These are phyloP conservation scores for Chrysanthemum makinoi DNA, from an alignment of 129 eudicot species.

Conservation along the genomic window DNA sequence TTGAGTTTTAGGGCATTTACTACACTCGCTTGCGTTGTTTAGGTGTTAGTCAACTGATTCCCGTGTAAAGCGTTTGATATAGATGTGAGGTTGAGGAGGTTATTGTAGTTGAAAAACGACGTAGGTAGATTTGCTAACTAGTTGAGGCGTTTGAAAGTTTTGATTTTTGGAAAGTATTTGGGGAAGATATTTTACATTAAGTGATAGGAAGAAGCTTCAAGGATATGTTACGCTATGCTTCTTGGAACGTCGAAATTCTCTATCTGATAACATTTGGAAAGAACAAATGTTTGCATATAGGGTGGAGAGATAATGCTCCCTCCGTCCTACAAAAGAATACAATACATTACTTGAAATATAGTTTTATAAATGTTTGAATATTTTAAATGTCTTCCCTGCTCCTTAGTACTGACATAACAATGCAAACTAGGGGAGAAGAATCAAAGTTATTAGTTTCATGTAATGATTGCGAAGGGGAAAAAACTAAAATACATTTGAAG, in stretches of 20 bases:
- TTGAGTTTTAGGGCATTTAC: background rate
- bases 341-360: no score
- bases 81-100: conserved; percentile 19
- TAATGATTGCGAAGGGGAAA: background rate
- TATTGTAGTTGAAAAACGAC: conserved; percentile 1
- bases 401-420: background rate
- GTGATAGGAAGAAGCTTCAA: no score
- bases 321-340: no score
- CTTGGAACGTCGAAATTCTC: no score
- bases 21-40: conserved; percentile 10
- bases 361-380: no score
- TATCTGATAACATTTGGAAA: no score
- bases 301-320: no score
- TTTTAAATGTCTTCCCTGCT: background rate
- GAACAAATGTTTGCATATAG: no score
- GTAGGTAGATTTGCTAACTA: background rate
- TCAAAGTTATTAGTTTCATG: background rate
- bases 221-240: no score
- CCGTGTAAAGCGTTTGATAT: background rate
- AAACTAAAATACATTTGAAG: background rate
- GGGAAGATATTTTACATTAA: no score
- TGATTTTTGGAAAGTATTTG: no score
- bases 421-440: background rate
- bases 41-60: conserved; percentile 9
- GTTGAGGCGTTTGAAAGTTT: no score